Percentiles rank a stretch among this genome's conserved stretches.
phyloP scores from a whole-genome alignment of 1,284 basidiomycete genomes.

The Tilletia setariae region DNA sequence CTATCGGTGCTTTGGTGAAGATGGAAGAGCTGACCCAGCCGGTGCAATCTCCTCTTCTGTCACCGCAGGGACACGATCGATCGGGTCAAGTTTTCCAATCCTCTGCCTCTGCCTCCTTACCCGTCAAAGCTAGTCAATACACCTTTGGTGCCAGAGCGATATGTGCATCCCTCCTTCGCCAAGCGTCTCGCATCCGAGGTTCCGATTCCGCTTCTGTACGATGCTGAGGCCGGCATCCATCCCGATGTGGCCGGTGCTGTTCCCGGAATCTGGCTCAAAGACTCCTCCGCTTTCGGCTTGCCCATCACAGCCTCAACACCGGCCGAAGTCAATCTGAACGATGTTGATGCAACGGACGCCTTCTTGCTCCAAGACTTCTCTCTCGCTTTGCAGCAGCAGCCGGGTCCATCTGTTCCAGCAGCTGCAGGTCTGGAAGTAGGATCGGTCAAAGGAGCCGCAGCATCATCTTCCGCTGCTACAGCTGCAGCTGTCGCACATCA shows the following conservation, averaged over 20 bases:
- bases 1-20: background rate
- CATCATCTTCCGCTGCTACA: slow-evolving; percentile 18
- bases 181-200: slow-evolving; percentile 43
- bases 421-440: background rate
- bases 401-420: background rate
- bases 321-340: slow-evolving; percentile 23
- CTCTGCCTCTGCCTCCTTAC: slow-evolving; percentile 52
- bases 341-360: slow-evolving; percentile 45
- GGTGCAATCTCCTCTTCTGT: background rate
- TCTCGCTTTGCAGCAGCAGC: slow-evolving; percentile 20
- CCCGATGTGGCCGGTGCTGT: slow-evolving; percentile 43
- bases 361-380: slow-evolving; percentile 47
- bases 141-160: slow-evolving; percentile 32
- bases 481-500: slow-evolving; percentile 19
- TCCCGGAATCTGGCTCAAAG: slow-evolving; percentile 40
- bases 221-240: slow-evolving; percentile 51
- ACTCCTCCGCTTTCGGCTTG: slow-evolving; percentile 11
- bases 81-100: slow-evolving; percentile 51
- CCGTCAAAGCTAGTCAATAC: slow-evolving; percentile 49
- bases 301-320: background rate
- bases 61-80: slow-evolving; percentile 48
- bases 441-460: slow-evolving; percentile 18
- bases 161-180: slow-evolving; percentile 41
- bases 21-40: background rate
- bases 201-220: slow-evolving; percentile 46